Evolutionary conservation across 768 basidiomycete genomes (phyloP).

Genomic region (Sutorius australiensis): DNA sequence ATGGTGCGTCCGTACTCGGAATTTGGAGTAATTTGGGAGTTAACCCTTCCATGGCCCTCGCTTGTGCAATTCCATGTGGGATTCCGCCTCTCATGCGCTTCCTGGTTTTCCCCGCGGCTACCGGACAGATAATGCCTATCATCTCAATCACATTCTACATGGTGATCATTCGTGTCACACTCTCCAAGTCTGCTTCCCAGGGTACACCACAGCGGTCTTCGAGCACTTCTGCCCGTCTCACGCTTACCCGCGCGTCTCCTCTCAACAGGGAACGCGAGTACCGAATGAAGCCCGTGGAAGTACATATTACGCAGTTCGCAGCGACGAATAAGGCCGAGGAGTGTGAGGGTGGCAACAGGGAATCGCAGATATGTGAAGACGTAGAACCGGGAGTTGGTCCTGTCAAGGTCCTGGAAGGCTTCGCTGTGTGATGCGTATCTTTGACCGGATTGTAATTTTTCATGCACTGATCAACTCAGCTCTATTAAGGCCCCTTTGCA

Average conservation of each 20-base stretch:
- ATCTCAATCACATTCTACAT: not conserved
- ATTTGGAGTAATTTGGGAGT: not conserved
- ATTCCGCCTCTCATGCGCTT: not conserved
- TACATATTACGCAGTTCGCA: not conserved
- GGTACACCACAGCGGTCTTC: not conserved
- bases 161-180: not conserved
- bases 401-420: not conserved
- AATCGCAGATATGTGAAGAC: not conserved
- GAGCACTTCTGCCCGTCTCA: not conserved
- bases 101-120: not conserved
- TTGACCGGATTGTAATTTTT: no score
- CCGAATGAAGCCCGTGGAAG: not conserved
- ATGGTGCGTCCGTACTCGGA: conserved; percentile 6
- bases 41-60: not conserved
- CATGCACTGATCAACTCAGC: no score
- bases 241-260: not conserved
- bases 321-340: not conserved
- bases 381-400: not conserved
- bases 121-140: not conserved
- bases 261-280: not conserved
- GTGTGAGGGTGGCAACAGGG: not conserved
- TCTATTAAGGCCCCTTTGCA: no score
- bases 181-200: not conserved
- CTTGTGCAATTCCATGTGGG: not conserved
- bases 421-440: not conserved